A percentile compares a stretch with the other conserved stretches of the same genome.
Evolutionary conservation across 2,329 filamentous ascomycete species (phyloP).

Genomic region (Penicillium oxalicum): DNA sequence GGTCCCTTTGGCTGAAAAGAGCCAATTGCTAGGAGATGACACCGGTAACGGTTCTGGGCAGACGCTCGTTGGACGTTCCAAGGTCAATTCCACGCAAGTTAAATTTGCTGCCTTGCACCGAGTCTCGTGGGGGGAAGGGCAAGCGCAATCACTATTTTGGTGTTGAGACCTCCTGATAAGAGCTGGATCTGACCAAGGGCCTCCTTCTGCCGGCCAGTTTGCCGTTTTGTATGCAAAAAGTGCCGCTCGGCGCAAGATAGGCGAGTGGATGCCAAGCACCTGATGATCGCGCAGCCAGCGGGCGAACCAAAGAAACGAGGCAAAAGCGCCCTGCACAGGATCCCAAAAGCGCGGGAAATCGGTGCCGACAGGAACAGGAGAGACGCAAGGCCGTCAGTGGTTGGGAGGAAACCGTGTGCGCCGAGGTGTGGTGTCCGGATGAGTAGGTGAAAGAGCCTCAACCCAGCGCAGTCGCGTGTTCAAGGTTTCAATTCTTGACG

Average conservation of each 20-base stretch:
- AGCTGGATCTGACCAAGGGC: conserved; percentile 12
- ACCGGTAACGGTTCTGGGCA: too few relatives aligned
- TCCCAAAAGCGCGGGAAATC: too few relatives aligned
- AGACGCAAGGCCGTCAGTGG: too few relatives aligned
- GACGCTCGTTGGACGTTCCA: too few relatives aligned
- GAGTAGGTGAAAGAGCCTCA: conserved; percentile 16
- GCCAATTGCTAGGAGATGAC: too few relatives aligned
- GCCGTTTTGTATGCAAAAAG: conserved; percentile 29
- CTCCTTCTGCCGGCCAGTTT: conserved; percentile 28
- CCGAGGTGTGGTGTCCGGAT: conserved; percentile 1
- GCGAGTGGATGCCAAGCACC: conserved; percentile 22
- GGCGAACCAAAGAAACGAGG: conserved; percentile 8
- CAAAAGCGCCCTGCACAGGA: too few relatives aligned
- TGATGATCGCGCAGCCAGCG: conserved; percentile 24
- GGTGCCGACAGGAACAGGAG: too few relatives aligned
- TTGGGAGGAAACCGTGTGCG: too few relatives aligned
- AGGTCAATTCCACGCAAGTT: too few relatives aligned
- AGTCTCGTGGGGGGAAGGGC: too few relatives aligned
- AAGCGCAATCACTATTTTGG: neutral
- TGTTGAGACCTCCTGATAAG: conserved; percentile 15
- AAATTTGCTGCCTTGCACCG: too few relatives aligned
- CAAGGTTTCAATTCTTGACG: conserved; percentile 10
- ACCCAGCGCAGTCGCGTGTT: conserved; percentile 15
- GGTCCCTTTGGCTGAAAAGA: neutral
- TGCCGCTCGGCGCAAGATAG: conserved; percentile 24